These are phyloP conservation scores for Porogramme epimiltina DNA, from an alignment of 1,284 basidiomycete genomes.

Conservation along the genomic window DNA sequence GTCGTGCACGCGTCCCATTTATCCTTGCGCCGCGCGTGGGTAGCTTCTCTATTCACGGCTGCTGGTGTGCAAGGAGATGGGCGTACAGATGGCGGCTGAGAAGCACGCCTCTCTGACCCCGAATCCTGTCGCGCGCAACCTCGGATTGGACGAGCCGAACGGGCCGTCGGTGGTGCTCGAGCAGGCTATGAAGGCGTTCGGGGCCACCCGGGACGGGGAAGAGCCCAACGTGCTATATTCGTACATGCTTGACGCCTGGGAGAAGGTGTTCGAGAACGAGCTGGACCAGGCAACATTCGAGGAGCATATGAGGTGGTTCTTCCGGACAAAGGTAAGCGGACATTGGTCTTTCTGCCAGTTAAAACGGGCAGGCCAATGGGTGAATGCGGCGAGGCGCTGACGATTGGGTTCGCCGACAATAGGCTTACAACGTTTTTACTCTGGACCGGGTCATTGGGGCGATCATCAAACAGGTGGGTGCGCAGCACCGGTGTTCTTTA, in stretches of 20 bases:
- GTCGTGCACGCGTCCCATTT: not conserved
- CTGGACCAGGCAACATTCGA: constrained; percentile 91
- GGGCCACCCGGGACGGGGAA: constrained; percentile 38
- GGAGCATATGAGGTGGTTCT: constrained; percentile 96
- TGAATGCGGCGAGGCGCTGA: constrained; percentile 8
- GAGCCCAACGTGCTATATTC: constrained; percentile 74
- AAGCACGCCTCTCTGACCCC: constrained; percentile 61
- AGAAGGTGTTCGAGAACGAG: constrained; percentile 92
- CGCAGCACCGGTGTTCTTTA: constrained; percentile 1
- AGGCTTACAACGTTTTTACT: constrained; percentile 89
- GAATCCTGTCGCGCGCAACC: constrained; percentile 72
- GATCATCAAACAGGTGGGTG: constrained; percentile 83
- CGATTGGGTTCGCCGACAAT: constrained; percentile 5
- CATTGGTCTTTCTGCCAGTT: too few relatives aligned
- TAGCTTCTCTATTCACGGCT: constrained; percentile 92
- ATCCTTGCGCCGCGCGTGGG: not conserved
- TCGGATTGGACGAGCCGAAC: constrained; percentile 78
- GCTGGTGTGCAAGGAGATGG: constrained; percentile 82
- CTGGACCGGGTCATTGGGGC: constrained; percentile 89
- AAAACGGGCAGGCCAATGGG: constrained; percentile 3
- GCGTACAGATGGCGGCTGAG: constrained; percentile 60
- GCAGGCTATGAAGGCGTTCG: constrained; percentile 61
- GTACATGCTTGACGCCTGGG: constrained; percentile 90
- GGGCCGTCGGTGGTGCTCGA: constrained; percentile 67
- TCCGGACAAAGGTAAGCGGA: constrained; percentile 82